A percentile compares a stretch with the other conserved stretches of the same genome.
phyloP scores from a whole-genome alignment of 2,329 filamentous ascomycete species.

The Fusarium ambrosium region DNA sequence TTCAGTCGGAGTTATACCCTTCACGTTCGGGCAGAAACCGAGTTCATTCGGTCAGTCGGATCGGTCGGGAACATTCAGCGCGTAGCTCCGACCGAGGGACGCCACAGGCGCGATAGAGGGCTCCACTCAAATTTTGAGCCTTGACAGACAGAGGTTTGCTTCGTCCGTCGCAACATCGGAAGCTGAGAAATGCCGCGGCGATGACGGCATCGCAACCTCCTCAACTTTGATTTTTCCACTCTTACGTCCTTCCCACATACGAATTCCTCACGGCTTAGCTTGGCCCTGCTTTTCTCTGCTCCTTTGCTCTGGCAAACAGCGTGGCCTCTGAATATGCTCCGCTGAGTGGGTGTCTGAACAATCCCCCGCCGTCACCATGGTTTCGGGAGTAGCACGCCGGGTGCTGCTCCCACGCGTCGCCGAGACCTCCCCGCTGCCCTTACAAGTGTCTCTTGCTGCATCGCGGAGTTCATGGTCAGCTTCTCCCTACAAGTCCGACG shows the following conservation, averaged over 20 bases:
- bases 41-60: slow-evolving; percentile 36
- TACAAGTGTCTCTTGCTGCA: slow-evolving; percentile 40
- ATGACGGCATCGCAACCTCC: slow-evolving; percentile 52
- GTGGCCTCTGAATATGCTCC: slow-evolving; percentile 49
- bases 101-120: slow-evolving; percentile 28
- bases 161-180: slow-evolving; percentile 44
- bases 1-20: slow-evolving; percentile 9
- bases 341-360: slow-evolving; percentile 41
- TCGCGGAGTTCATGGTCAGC: slow-evolving; percentile 42
- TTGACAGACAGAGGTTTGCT: slow-evolving; percentile 21
- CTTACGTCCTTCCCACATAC: slow-evolving; percentile 24
- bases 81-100: slow-evolving; percentile 42
- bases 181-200: slow-evolving; percentile 52
- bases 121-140: slow-evolving; percentile 42
- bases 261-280: slow-evolving; percentile 12
- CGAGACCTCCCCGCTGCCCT: slow-evolving; percentile 47
- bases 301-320: slow-evolving; percentile 27
- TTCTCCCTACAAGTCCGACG: slow-evolving; percentile 31
- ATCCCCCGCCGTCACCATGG: slow-evolving; percentile 57
- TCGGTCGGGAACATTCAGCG: slow-evolving; percentile 27
- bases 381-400: slow-evolving; percentile 63
- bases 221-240: slow-evolving; percentile 40
- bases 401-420: slow-evolving; percentile 63
- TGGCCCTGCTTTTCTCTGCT: neutral
- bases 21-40: slow-evolving; percentile 26